phyloP scores from a whole-genome alignment of 1,284 basidiomycete genomes.

The Rhodofomes roseus region DNA sequence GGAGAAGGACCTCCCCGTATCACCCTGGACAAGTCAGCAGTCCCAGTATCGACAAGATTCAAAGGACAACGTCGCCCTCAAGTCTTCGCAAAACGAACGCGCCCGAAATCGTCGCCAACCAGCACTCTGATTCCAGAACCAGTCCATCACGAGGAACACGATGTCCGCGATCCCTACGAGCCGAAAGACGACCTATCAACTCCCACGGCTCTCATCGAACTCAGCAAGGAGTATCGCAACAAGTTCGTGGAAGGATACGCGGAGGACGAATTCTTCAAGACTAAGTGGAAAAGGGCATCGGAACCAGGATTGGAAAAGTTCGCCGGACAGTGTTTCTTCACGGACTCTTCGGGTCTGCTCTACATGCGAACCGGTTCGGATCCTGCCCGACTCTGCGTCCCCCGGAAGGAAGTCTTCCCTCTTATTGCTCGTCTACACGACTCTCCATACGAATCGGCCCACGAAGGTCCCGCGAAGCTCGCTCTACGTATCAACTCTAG shows the following conservation, averaged over 20 bases:
- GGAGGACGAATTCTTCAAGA: background rate
- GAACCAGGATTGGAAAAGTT: background rate
- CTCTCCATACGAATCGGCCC: background rate
- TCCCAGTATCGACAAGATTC: too few species aligned
- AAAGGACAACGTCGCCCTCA: too few species aligned
- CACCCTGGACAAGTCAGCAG: too few species aligned
- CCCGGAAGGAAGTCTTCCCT: background rate
- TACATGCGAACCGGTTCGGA: background rate
- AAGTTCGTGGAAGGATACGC: background rate
- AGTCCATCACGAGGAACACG: too few species aligned
- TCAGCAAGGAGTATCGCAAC: background rate
- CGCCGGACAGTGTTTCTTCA: background rate
- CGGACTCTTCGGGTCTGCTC: background rate
- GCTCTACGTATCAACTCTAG: slow-evolving; percentile 15
- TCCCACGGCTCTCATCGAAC: too few species aligned
- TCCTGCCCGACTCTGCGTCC: background rate
- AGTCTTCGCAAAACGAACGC: too few species aligned
- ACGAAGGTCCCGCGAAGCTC: background rate
- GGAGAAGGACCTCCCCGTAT: too few species aligned
- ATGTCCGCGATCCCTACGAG: too few species aligned
- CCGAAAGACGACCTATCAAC: too few species aligned
- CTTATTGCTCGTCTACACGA: slow-evolving; percentile 2
- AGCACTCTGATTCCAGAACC: too few species aligned
- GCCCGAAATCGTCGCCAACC: too few species aligned
- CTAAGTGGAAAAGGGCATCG: background rate